Conservation (phyloP, 2,329 filamentous ascomycete genomes). For the Capronia epimyces region DNA sequence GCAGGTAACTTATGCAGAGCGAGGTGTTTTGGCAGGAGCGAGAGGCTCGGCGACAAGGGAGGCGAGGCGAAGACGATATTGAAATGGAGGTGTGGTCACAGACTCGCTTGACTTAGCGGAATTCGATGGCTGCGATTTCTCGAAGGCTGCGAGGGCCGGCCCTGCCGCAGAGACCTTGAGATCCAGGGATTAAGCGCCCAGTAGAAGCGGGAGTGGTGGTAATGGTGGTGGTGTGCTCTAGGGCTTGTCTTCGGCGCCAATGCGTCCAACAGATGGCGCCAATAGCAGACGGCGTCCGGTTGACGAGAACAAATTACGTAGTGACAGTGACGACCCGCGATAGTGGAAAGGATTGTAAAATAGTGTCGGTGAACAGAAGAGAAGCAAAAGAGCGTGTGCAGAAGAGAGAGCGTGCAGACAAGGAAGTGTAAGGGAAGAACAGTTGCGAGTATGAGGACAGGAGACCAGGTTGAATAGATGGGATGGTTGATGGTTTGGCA, state of each 20-base stretch:
- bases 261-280: conserved; percentile 16
- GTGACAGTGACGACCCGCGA: conserved; percentile 14
- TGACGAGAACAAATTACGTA: conserved; percentile 16
- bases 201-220: conserved; percentile 1
- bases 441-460: conserved; percentile 1
- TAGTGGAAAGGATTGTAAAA: conserved; percentile 11
- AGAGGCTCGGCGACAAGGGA: conserved; percentile 11
- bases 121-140: conserved; percentile 11
- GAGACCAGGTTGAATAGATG: neutral
- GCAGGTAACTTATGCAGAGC: conserved; percentile 8
- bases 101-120: conserved; percentile 11
- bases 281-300: conserved; percentile 19
- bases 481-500: conserved; percentile 3
- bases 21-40: conserved; percentile 7
- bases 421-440: conserved; percentile 1
- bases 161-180: conserved; percentile 19
- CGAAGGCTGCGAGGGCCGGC: conserved; percentile 21
- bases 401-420: conserved; percentile 7
- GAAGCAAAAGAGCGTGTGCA: conserved; percentile 14
- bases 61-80: conserved; percentile 22
- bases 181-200: conserved; percentile 28
- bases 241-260: conserved; percentile 22
- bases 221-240: conserved; percentile 4
- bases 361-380: conserved; percentile 3
- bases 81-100: conserved; percentile 15